Evolutionary conservation across 2,329 filamentous ascomycete genomes (phyloP).

Genomic region (Tolypocladium tundrense): DNA sequence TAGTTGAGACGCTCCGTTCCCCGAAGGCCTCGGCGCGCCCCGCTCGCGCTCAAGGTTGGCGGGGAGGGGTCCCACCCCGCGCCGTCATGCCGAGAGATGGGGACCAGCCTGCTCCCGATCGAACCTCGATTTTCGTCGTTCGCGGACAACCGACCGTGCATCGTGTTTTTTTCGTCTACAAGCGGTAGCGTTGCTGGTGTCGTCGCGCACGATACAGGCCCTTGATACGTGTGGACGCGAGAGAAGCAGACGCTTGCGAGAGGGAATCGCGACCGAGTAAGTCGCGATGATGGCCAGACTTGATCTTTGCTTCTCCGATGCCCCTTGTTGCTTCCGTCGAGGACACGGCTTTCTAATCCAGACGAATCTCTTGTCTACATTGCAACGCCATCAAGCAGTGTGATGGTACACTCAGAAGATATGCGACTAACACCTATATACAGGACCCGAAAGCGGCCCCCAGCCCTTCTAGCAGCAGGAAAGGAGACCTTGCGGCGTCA

Average conservation of each 20-base stretch:
- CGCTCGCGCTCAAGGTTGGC: no score
- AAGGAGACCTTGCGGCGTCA: slow-evolving; percentile 15
- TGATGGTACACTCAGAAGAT: neutral
- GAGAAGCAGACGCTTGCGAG: neutral
- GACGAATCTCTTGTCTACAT: neutral
- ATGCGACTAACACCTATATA: neutral
- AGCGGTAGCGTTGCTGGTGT: neutral
- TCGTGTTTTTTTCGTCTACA: no score
- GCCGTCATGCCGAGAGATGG: no score
- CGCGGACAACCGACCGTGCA: no score
- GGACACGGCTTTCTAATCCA: neutral
- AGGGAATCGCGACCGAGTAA: neutral
- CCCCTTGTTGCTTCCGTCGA: neutral
- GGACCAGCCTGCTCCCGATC: no score
- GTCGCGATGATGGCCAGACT: neutral
- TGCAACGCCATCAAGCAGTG: neutral
- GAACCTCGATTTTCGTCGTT: no score
- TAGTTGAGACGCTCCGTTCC: neutral
- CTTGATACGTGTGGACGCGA: neutral
- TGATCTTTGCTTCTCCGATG: neutral
- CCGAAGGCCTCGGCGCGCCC: no score
- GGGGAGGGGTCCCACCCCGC: no score
- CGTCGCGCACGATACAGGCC: neutral
- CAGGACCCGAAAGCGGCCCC: neutral
- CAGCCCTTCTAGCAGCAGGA: neutral